A percentile compares a stretch with the other conserved stretches of the same genome.
Evolutionary conservation across 1,284 basidiomycete species (phyloP).

Genomic region (Boletus chippewaensis): DNA sequence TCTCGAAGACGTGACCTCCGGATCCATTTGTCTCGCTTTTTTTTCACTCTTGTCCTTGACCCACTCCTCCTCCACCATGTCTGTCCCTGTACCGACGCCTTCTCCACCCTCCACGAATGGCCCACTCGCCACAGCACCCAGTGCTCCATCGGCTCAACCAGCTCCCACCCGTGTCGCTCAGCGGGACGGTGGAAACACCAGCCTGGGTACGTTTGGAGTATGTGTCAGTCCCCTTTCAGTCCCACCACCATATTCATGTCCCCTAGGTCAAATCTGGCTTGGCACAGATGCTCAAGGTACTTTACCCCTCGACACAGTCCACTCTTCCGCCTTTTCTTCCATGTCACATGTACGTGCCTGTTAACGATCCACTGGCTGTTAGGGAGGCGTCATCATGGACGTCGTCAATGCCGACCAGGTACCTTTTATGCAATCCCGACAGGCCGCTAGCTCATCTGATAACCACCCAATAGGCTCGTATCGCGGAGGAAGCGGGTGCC

Average conservation of each 20-base stretch:
- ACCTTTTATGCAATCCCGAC: neutral
- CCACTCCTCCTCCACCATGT: slow-evolving; percentile 8
- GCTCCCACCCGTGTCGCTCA: slow-evolving; percentile 51
- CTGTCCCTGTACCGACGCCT: slow-evolving; percentile 10
- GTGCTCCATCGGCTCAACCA: neutral
- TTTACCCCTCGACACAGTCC: slow-evolving; percentile 8
- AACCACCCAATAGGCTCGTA: slow-evolving; percentile 61
- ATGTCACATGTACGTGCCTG: neutral
- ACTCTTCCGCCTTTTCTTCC: neutral
- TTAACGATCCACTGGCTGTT: neutral
- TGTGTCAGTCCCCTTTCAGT: slow-evolving; percentile 13
- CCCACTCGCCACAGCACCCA: neutral
- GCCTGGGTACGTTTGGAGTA: slow-evolving; percentile 80
- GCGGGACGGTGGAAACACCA: slow-evolving; percentile 55
- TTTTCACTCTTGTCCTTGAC: neutral
- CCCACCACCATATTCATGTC: slow-evolving; percentile 1
- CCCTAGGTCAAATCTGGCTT: slow-evolving; percentile 84
- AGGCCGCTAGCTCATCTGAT: neutral
- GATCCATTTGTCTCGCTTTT: no score
- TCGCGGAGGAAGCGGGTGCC: slow-evolving; percentile 96
- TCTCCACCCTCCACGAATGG: slow-evolving; percentile 2
- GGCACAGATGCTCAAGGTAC: slow-evolving; percentile 90
- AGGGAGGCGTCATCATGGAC: slow-evolving; percentile 92
- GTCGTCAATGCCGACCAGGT: slow-evolving; percentile 82
- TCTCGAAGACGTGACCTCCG: neutral